Evolutionary conservation across 345 rosid genomes (phyloP).

Genomic region (Lumnitzera littorea): DNA sequence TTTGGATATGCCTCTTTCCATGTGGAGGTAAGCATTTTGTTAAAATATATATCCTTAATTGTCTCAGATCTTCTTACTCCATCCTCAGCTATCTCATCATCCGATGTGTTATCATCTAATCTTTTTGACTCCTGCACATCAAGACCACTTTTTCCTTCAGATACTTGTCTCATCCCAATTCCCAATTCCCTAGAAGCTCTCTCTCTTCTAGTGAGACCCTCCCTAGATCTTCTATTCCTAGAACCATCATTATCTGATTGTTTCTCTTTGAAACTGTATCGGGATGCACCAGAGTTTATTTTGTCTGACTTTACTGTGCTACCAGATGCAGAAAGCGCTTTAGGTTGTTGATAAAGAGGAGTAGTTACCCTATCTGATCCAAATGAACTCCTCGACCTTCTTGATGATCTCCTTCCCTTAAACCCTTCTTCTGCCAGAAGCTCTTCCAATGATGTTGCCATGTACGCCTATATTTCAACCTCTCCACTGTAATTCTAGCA

Average conservation of each 20-base stretch:
- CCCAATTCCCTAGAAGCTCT: slow-evolving; percentile 11
- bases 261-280: slow-evolving; percentile 20
- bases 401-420: slow-evolving; percentile 29
- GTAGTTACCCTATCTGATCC: slow-evolving; percentile 17
- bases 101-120: slow-evolving; percentile 5
- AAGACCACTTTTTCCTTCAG: slow-evolving; percentile 4
- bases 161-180: slow-evolving; percentile 11
- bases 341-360: slow-evolving; percentile 11
- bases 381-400: slow-evolving; percentile 28
- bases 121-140: slow-evolving; percentile 11
- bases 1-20: slow-evolving; percentile 13
- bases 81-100: slow-evolving; percentile 35
- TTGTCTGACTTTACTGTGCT: slow-evolving; percentile 27
- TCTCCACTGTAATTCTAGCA: background rate
- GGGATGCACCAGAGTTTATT: slow-evolving; percentile 27
- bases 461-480: slow-evolving; percentile 10
- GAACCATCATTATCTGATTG: slow-evolving; percentile 15
- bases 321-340: slow-evolving; percentile 20
- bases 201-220: slow-evolving; percentile 22
- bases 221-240: slow-evolving; percentile 19
- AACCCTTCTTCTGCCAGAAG: slow-evolving; percentile 66
- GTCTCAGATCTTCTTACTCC: slow-evolving; percentile 21
- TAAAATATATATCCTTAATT: slow-evolving; percentile 26
- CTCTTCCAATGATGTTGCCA: slow-evolving; percentile 57
- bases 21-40: slow-evolving; percentile 14